Evolutionary conservation across 495 filamentous ascomycete species (phyloP).

Genomic region (Coniosporium apollinis): DNA sequence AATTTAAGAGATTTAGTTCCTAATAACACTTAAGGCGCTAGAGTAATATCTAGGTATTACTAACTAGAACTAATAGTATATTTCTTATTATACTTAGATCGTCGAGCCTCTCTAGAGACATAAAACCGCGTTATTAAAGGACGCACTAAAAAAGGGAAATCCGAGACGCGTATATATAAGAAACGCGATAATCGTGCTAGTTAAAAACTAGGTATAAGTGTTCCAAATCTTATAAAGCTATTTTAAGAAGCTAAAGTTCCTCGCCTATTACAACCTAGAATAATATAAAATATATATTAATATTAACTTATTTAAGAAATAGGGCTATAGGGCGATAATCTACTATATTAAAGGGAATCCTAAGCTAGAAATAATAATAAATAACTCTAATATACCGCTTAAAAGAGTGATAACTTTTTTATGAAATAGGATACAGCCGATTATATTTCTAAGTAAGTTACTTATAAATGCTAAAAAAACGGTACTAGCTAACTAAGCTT

Average conservation of each 20-base stretch:
- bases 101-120: conserved; percentile 3
- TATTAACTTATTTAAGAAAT: conserved; percentile 1
- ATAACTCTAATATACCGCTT: not conserved
- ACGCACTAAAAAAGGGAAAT: not conserved
- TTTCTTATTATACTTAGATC: conserved; percentile 1
- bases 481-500: conserved; percentile 5
- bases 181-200: not conserved
- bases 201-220: not conserved
- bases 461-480: not conserved
- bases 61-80: conserved; percentile 3
- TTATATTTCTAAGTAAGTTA: conserved; percentile 4
- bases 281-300: conserved; percentile 3
- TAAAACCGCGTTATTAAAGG: conserved; percentile 3
- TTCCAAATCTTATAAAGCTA: conserved; percentile 1
- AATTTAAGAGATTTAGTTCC: conserved; percentile 1
- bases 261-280: conserved; percentile 2
- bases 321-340: conserved; percentile 1
- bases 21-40: not conserved
- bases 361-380: not conserved
- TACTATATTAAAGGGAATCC: conserved; percentile 3
- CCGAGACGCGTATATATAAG: not conserved
- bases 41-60: conserved; percentile 3
- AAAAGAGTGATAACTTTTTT: not conserved
- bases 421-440: not conserved
- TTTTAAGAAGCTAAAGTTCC: not conserved